A percentile compares a stretch with the other conserved stretches of the same genome.
These are phyloP conservation scores for Diaporthe caulivora DNA, from an alignment of 2,329 filamentous ascomycete species.

Conservation along the genomic window DNA sequence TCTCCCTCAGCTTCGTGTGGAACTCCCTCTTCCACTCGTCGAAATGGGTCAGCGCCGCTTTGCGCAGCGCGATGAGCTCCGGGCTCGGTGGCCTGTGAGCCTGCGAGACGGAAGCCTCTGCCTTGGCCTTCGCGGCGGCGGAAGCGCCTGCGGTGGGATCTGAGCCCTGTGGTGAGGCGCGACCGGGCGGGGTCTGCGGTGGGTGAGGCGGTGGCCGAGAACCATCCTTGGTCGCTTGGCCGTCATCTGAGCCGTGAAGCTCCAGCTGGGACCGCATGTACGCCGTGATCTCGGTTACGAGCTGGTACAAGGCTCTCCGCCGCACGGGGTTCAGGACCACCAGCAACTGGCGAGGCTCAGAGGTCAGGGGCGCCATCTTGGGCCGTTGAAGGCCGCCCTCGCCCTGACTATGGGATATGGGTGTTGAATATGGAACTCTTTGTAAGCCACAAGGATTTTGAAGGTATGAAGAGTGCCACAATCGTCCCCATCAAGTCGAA, in stretches of 20 bases:
- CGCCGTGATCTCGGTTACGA: conserved; percentile 64
- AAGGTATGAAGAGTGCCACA: not conserved
- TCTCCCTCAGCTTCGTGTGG: conserved; percentile 76
- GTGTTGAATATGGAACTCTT: not conserved
- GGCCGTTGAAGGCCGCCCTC: not conserved
- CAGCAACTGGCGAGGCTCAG: conserved; percentile 67
- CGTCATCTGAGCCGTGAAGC: conserved; percentile 45
- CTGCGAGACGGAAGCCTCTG: conserved; percentile 33
- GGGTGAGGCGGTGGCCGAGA: not conserved
- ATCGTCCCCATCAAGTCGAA: not conserved
- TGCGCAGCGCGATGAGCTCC: conserved; percentile 54
- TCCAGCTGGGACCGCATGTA: conserved; percentile 67
- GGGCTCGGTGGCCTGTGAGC: conserved; percentile 43
- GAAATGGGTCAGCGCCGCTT: conserved; percentile 75
- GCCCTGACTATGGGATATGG: not conserved
- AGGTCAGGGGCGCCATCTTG: conserved; percentile 65
- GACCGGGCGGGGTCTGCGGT: not conserved
- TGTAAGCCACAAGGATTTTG: not conserved
- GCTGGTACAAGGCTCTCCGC: conserved; percentile 63
- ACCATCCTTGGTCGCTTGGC: not conserved
- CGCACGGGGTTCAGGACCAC: conserved; percentile 66
- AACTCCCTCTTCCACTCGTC: conserved; percentile 83
- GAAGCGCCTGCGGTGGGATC: conserved; percentile 43
- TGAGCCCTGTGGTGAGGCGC: conserved; percentile 42
- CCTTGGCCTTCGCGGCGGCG: conserved; percentile 19